phyloP scores from a whole-genome alignment of 306 rosid species.

The Cucurbita moschata region DNA sequence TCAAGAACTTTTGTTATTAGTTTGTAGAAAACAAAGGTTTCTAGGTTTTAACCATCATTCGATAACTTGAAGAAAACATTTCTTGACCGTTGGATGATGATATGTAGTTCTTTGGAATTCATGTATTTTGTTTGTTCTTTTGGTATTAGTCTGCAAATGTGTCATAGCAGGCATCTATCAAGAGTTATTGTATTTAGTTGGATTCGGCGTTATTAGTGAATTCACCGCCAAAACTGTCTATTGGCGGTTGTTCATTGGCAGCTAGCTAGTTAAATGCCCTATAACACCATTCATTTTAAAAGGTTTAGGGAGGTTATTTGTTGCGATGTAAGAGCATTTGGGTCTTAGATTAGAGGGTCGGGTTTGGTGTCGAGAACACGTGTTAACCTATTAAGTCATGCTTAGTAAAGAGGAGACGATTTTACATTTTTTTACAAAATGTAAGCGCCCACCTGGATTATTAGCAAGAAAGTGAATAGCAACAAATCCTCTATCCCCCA shows the following conservation, averaged over 20 bases:
- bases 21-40: neutral
- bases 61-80: neutral
- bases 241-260: neutral
- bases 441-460: slow-evolving; percentile 16
- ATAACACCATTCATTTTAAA: no score
- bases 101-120: neutral
- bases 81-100: neutral
- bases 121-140: no score
- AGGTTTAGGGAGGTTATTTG: no score
- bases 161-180: neutral
- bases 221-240: neutral
- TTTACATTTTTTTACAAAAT: no score
- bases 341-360: no score
- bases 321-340: no score
- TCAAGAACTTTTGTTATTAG: no score
- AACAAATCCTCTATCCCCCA: no score
- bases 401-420: no score
- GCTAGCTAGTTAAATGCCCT: no score
- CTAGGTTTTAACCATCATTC: neutral
- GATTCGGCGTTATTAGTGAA: neutral
- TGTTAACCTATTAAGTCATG: no score
- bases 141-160: neutral
- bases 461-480: slow-evolving; percentile 44
- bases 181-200: neutral
- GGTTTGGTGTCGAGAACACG: no score